These are phyloP conservation scores for Magnaporthiopsis incrustans DNA, from an alignment of 2,329 filamentous ascomycete genomes.

Conservation along the genomic window DNA sequence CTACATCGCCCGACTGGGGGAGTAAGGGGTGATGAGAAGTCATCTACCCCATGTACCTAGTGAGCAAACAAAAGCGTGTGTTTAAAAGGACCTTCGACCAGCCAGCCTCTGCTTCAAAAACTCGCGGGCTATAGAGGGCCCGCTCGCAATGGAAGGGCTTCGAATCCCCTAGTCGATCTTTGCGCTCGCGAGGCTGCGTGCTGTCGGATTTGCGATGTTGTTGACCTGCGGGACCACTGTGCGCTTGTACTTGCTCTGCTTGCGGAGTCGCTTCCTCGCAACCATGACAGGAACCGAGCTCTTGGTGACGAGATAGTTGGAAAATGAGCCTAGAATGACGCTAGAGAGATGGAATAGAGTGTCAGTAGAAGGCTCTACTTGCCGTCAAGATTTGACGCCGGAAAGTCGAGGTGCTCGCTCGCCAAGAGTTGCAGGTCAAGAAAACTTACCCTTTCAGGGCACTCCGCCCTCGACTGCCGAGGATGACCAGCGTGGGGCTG, in stretches of 20 bases:
- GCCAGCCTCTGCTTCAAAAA: neutral
- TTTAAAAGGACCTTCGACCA: neutral
- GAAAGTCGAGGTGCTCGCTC: neutral
- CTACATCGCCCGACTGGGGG: neutral
- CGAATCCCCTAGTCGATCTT: slow-evolving; percentile 57
- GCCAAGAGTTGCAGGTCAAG: neutral
- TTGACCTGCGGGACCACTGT: slow-evolving; percentile 68
- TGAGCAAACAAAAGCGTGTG: neutral
- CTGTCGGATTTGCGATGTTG: slow-evolving; percentile 64
- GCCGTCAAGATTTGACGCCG: neutral
- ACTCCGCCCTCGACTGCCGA: slow-evolving; percentile 85
- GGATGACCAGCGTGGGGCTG: slow-evolving; percentile 83
- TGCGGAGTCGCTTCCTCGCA: slow-evolving; percentile 79
- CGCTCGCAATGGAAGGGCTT: neutral
- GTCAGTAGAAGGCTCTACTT: slow-evolving; percentile 9
- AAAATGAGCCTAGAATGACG: slow-evolving; percentile 91
- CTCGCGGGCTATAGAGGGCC: neutral
- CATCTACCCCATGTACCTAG: neutral
- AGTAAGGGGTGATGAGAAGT: no score
- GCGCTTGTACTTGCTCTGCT: slow-evolving; percentile 75
- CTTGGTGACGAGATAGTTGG: slow-evolving; percentile 94
- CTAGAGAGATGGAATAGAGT: slow-evolving; percentile 33
- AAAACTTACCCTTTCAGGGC: slow-evolving; percentile 78
- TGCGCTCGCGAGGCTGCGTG: slow-evolving; percentile 59
- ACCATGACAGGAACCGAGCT: slow-evolving; percentile 98